Evolutionary conservation across 305 asterid species (phyloP).

Genomic region (Solanum chacoense): DNA sequence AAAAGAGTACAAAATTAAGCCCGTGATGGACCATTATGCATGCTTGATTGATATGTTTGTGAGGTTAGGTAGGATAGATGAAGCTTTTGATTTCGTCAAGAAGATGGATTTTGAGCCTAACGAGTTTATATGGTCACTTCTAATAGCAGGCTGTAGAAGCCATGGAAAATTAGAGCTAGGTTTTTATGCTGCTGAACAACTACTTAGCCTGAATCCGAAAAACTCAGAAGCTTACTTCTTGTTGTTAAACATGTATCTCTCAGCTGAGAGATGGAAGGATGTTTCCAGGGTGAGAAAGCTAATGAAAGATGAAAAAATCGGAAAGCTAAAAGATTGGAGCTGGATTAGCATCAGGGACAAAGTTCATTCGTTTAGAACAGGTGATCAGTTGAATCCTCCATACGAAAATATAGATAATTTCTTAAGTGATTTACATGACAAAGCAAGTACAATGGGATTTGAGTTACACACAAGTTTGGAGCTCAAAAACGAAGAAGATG

Average conservation of each 20-base stretch:
- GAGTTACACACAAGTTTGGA: constrained; percentile 22
- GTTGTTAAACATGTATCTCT: constrained; percentile 56
- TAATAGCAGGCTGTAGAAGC: constrained; percentile 79
- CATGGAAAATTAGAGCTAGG: constrained; percentile 61
- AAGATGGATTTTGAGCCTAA: constrained; percentile 37
- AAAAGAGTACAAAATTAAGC: constrained; percentile 49
- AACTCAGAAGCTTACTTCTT: constrained; percentile 53
- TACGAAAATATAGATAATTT: constrained; percentile 19
- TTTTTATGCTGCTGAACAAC: constrained; percentile 63
- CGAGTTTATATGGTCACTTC: constrained; percentile 65
- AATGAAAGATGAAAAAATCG: constrained; percentile 52
- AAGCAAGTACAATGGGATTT: constrained; percentile 38
- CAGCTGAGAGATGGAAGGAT: constrained; percentile 63
- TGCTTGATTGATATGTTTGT: constrained; percentile 74
- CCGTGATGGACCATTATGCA: constrained; percentile 72
- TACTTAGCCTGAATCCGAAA: constrained; percentile 57
- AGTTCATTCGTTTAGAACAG: constrained; percentile 49
- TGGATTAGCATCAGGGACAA: constrained; percentile 67
- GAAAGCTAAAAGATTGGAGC: constrained; percentile 58
- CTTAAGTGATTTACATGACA: constrained; percentile 38
- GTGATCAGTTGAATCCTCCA: constrained; percentile 15
- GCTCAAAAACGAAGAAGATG: constrained; percentile 10
- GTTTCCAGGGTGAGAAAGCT: constrained; percentile 66
- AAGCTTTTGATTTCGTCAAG: constrained; percentile 65
- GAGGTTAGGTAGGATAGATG: constrained; percentile 62